Percentiles rank a stretch among this genome's conserved stretches.
Evolutionary conservation across 768 basidiomycete species (phyloP).

Genomic region (Termitomyces sp.): DNA sequence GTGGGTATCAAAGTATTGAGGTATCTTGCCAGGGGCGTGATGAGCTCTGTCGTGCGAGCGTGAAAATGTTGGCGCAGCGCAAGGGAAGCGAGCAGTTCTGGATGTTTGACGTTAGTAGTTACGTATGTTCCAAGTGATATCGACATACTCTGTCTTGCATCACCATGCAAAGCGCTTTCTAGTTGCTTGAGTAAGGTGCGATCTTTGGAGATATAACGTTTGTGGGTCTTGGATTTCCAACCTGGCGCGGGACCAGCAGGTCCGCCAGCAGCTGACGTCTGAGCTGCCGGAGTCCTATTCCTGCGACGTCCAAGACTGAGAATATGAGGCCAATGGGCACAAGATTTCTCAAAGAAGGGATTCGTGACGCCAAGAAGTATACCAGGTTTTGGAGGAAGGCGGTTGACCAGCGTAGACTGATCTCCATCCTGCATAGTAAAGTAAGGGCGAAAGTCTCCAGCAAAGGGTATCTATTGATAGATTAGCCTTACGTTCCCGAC

Average conservation of each 20-base stretch:
- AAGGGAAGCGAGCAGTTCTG: slow-evolving; percentile 62
- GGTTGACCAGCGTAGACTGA: slow-evolving; percentile 69
- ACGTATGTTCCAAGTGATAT: neutral
- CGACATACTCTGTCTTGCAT: slow-evolving; percentile 49
- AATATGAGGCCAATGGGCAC: slow-evolving; percentile 83
- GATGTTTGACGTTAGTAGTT: neutral
- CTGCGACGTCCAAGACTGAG: slow-evolving; percentile 60
- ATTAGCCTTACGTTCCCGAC: neutral
- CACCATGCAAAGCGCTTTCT: slow-evolving; percentile 55
- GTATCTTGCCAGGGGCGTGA: slow-evolving; percentile 90
- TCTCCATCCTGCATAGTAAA: slow-evolving; percentile 97
- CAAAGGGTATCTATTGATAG: slow-evolving; percentile 64
- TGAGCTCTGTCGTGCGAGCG: slow-evolving; percentile 78
- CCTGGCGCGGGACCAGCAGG: slow-evolving; percentile 60
- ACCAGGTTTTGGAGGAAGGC: slow-evolving; percentile 75
- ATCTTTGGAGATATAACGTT: slow-evolving; percentile 85
- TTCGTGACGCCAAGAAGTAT: slow-evolving; percentile 84
- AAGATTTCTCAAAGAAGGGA: slow-evolving; percentile 77
- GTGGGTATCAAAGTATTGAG: slow-evolving; percentile 83
- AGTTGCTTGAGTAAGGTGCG: slow-evolving; percentile 66
- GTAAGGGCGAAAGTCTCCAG: slow-evolving; percentile 87
- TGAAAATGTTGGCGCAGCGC: slow-evolving; percentile 79
- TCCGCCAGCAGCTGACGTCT: slow-evolving; percentile 20
- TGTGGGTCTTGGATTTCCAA: slow-evolving; percentile 78
- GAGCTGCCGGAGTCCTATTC: slow-evolving; percentile 9